Evolutionary conservation across 1,139 yeast species (phyloP).

Genomic region (Casaregolazyma lundiana): DNA sequence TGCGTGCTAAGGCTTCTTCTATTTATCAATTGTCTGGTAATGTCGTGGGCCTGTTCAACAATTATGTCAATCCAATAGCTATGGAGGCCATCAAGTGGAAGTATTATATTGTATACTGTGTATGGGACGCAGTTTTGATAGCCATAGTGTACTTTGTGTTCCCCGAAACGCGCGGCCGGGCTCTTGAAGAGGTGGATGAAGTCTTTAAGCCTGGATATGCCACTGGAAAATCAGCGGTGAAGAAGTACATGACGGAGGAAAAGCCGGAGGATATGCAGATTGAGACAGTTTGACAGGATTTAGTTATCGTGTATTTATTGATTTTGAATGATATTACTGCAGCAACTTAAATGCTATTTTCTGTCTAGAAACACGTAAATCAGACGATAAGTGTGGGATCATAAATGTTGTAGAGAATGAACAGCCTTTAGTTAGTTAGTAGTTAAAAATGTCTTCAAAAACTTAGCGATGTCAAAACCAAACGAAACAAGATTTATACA

Average conservation of each 20-base stretch:
- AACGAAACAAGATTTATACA: not conserved
- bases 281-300: too few species aligned
- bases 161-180: slow-evolving; percentile 89
- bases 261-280: too few species aligned
- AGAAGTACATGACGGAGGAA: too few species aligned
- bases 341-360: too few species aligned
- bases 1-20: slow-evolving; percentile 31
- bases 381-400: too few species aligned
- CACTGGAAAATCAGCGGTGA: too few species aligned
- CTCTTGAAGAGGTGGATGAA: slow-evolving; percentile 70
- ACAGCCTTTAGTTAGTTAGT: not conserved
- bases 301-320: too few species aligned
- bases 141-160: slow-evolving; percentile 67
- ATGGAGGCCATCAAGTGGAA: slow-evolving; percentile 7
- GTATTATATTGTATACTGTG: slow-evolving; percentile 29
- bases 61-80: slow-evolving; percentile 42
- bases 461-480: not conserved
- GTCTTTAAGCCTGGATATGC: slow-evolving; percentile 23
- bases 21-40: slow-evolving; percentile 19
- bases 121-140: slow-evolving; percentile 20
- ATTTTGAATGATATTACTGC: too few species aligned
- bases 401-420: not conserved
- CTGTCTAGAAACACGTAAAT: too few species aligned
- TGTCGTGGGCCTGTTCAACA: slow-evolving; percentile 37
- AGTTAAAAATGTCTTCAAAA: not conserved